Base-by-base conservation (phyloP, 2,329 filamentous ascomycete species). In the Claviceps humidiphila region DNA sequence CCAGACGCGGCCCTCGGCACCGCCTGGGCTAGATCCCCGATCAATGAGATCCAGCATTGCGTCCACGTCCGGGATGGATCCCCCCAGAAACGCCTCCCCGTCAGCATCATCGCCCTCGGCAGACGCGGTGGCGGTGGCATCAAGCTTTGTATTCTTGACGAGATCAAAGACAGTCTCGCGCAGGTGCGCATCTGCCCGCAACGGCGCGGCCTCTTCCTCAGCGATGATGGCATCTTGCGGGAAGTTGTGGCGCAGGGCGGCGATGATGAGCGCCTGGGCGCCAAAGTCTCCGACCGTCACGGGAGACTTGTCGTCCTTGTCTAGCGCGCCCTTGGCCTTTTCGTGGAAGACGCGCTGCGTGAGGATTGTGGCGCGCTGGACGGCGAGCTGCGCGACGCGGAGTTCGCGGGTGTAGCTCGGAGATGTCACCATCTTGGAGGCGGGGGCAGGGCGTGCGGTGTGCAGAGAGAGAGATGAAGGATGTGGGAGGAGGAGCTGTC, bases 201-300 rank as follows among this genome's bases (percentile, higher is more conserved):
- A 78, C 60, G 84, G 78, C 55, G 81, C 82, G 7, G 91, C 87
- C 71, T 98, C 93, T 71, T 98, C 93, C 70, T 98, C 93, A 59
- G 87, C 93, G 43, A 98, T 88, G 57, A 98, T 87, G 67, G 88
- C 85, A 65, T 98, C 93, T 39, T 81, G 65, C 17, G 93, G 93
- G 74, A 98, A 98, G 70, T 86, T 88, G 70, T 87, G 81, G 69
- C 84, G 84, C 59, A 98, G 84, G 30, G 91, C 91, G 53, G 84
- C 78, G 64, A 97, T 95, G 70, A 98, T 95, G 58, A 98, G 81
- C 37, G 93, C 90, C 74, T 98, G 93, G 40, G 93, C 94, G 64
- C 93, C 93, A 68, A 95, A 97, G 73, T 98, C 93, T 67, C 91
- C 93, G 61, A 97, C 93, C 17, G 93, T 98, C 62, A 98, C 93